phyloP scores from a whole-genome alignment of 1,284 basidiomycete genomes.

The Apiotrichum veenhuisii region DNA sequence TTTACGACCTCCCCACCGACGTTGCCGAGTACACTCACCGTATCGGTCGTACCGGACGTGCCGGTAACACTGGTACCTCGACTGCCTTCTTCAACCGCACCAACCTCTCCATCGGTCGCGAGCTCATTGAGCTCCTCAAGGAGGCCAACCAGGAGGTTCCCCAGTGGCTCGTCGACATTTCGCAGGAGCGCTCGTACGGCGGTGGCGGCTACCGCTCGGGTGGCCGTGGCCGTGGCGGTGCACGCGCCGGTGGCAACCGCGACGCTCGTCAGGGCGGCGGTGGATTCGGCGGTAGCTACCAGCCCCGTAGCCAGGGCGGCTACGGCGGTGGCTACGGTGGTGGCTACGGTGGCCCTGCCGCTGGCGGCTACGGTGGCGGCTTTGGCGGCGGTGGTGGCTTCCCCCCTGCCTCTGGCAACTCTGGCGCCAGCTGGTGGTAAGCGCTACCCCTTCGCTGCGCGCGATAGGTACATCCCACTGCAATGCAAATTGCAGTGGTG shows the following conservation, averaged over 20 bases:
- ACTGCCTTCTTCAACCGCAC: constrained; percentile 93
- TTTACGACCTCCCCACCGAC: constrained; percentile 95
- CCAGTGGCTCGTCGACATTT: constrained; percentile 82
- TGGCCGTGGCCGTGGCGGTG: constrained; percentile 56
- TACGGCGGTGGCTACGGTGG: constrained; percentile 57
- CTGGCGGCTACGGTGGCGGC: constrained; percentile 55
- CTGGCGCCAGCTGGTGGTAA: constrained; percentile 50
- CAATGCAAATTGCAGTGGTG: background rate
- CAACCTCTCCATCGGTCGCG: constrained; percentile 86
- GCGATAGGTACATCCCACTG: background rate
- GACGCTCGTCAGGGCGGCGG: constrained; percentile 48
- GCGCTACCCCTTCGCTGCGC: background rate
- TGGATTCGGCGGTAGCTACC: constrained; percentile 30
- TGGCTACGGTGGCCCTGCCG: constrained; percentile 55
- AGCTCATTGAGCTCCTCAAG: constrained; percentile 85
- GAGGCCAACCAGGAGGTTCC: constrained; percentile 98
- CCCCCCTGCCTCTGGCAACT: constrained; percentile 42
- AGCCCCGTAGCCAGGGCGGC: constrained; percentile 59
- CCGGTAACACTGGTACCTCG: constrained; percentile 93
- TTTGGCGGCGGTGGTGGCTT: constrained; percentile 46
- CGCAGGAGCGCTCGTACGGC: constrained; percentile 74
- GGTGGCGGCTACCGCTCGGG: constrained; percentile 55
- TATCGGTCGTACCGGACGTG: constrained; percentile 98
- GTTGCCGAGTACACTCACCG: constrained; percentile 99
- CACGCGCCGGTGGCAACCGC: constrained; percentile 59